Percentiles rank a stretch among this genome's conserved stretches.
Conservation (phyloP, 305 asterid genomes). For the Coffea humblotiana region DNA sequence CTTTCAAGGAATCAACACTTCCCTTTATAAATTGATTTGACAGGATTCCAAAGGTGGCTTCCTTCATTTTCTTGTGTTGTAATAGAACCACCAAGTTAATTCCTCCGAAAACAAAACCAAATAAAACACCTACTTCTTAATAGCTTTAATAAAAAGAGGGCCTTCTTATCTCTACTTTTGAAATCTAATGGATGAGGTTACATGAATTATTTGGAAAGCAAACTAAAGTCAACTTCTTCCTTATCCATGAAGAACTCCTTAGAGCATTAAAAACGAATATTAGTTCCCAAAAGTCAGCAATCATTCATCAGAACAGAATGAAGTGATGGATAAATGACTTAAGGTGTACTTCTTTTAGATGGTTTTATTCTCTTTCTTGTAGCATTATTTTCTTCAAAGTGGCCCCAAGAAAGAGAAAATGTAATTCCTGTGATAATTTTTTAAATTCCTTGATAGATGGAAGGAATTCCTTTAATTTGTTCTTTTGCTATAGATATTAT, state of each 20-base stretch:
- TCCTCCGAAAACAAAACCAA: too few species aligned
- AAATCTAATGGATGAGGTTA: not conserved
- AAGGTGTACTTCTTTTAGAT: not conserved
- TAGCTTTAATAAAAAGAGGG: not conserved
- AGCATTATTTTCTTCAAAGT: not conserved
- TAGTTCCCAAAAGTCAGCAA: not conserved
- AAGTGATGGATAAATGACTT: not conserved
- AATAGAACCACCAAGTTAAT: not conserved
- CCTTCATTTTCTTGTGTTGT: not conserved
- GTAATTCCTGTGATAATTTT: not conserved
- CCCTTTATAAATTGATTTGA: not conserved
- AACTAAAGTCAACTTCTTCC: not conserved
- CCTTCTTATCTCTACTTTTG: not conserved
- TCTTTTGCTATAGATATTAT: conserved; percentile 3
- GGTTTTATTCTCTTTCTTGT: not conserved
- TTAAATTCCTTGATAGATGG: conserved; percentile 8
- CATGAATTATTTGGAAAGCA: not conserved
- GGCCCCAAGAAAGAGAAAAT: not conserved
- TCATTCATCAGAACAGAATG: not conserved
- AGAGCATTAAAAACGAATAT: not conserved
- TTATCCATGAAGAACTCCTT: not conserved
- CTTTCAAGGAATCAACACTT: not conserved
- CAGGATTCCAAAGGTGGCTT: not conserved
- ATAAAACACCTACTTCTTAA: not conserved
- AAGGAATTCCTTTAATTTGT: conserved; percentile 5